These are phyloP conservation scores for Dryas drummondii DNA, from an alignment of 306 rosid genomes.

Conservation along the genomic window DNA sequence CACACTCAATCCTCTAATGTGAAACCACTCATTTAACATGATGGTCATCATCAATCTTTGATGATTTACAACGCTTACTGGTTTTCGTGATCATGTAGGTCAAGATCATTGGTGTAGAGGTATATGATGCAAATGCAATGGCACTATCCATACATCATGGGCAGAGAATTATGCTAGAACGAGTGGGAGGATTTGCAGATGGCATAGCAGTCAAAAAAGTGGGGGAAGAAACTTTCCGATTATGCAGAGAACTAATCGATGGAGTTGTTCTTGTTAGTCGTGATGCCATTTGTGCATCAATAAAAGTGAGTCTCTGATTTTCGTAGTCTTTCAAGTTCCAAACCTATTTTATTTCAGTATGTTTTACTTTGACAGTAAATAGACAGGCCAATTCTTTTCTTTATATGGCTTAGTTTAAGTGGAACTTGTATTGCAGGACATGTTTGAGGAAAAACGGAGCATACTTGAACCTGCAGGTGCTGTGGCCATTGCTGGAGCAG, in stretches of 20 bases:
- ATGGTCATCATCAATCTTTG: constrained; percentile 8
- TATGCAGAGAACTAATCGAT: constrained; percentile 80
- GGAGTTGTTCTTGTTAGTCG: constrained; percentile 86
- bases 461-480: constrained; percentile 97
- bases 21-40: neutral
- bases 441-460: constrained; percentile 96
- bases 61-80: neutral
- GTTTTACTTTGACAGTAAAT: too few species aligned
- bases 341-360: neutral
- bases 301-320: constrained; percentile 54
- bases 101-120: constrained; percentile 92
- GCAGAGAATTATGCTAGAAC: constrained; percentile 65
- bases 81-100: constrained; percentile 45
- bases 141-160: constrained; percentile 85
- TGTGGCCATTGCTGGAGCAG: constrained; percentile 94
- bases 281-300: constrained; percentile 93
- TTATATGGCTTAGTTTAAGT: neutral
- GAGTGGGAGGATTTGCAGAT: constrained; percentile 90
- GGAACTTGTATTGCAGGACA: constrained; percentile 50
- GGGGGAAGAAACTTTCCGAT: constrained; percentile 81
- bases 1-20: too few species aligned
- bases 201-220: constrained; percentile 96
- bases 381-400: neutral
- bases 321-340: constrained; percentile 7
- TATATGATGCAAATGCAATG: constrained; percentile 89